Conservation (phyloP, 1,284 basidiomycete species). For the Ustilago crameri region DNA sequence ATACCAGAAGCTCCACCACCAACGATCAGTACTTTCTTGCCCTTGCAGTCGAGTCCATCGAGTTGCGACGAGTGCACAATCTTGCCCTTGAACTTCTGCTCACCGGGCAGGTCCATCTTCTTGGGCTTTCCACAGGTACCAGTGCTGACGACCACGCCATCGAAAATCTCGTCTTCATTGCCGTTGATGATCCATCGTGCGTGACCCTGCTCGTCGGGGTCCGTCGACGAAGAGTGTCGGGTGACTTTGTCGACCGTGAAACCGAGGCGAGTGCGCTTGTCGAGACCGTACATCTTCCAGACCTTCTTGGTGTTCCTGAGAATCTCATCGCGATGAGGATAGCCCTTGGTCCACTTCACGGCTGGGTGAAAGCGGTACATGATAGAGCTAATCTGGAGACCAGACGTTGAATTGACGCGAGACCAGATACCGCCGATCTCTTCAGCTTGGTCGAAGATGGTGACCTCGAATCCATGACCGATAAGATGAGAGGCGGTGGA, state of each 20-base stretch:
- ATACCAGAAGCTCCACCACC: constrained; percentile 76
- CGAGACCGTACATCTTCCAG: constrained; percentile 74
- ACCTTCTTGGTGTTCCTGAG: constrained; percentile 73
- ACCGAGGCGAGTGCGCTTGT: constrained; percentile 72
- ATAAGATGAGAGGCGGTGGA: constrained; percentile 67
- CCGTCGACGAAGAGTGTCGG: constrained; percentile 62
- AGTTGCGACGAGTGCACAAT: constrained; percentile 75
- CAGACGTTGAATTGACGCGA: constrained; percentile 74
- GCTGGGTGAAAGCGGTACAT: constrained; percentile 68
- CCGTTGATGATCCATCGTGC: constrained; percentile 73
- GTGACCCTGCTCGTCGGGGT: constrained; percentile 68
- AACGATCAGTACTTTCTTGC: constrained; percentile 71
- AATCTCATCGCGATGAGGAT: constrained; percentile 75
- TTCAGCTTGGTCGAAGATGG: constrained; percentile 65
- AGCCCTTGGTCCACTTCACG: constrained; percentile 64
- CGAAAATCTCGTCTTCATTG: constrained; percentile 71
- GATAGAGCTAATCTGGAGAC: constrained; percentile 75
- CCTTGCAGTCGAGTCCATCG: constrained; percentile 69
- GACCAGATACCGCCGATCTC: constrained; percentile 74
- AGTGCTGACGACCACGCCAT: constrained; percentile 73
- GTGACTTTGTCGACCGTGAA: constrained; percentile 65
- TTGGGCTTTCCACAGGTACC: constrained; percentile 75
- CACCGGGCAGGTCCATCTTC: constrained; percentile 72
- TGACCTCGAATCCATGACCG: constrained; percentile 66
- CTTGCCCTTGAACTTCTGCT: constrained; percentile 71